phyloP scores from a whole-genome alignment of 2,329 filamentous ascomycete genomes.

The Colletotrichum endophyticum region DNA sequence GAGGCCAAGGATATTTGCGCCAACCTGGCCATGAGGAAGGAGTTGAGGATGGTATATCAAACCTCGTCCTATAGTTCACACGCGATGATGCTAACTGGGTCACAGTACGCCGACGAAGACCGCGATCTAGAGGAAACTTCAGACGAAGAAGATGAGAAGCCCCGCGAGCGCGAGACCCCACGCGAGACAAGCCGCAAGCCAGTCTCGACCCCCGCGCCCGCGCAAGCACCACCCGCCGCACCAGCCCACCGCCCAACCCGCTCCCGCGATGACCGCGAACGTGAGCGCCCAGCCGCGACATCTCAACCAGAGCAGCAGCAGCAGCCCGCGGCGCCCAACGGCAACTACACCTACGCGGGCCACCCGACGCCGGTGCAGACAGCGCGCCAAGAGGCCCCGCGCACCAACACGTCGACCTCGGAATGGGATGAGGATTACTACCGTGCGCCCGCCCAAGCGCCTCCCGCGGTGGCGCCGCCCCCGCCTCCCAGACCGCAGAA shows the following conservation, averaged over 20 bases:
- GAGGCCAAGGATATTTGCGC: conserved; percentile 55
- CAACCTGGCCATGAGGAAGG: conserved; percentile 56
- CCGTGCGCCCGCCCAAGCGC: conserved; percentile 18
- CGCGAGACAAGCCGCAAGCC: conserved; percentile 10
- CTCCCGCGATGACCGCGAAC: conserved; percentile 7
- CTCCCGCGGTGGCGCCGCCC: conserved; percentile 27
- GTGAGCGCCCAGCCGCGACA: background rate
- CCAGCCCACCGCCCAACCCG: background rate
- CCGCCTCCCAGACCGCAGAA: conserved; percentile 38
- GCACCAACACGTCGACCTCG: background rate
- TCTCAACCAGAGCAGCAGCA: background rate
- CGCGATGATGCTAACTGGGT: background rate
- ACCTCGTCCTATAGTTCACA: accelerated
- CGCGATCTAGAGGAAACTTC: conserved; percentile 27
- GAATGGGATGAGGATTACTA: conserved; percentile 26
- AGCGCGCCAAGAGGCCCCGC: conserved; percentile 13
- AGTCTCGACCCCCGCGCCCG: background rate
- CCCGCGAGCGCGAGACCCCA: background rate
- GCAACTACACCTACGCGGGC: conserved; percentile 1
- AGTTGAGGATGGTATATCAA: conserved; percentile 39
- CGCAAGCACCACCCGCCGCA: background rate
- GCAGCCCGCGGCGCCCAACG: background rate
- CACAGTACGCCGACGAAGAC: conserved; percentile 30
- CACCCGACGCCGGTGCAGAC: background rate
- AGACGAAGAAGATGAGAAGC: conserved; percentile 28